These are phyloP conservation scores for Solanum virginianum DNA, from an alignment of 257 asterid genomes.

Conservation along the genomic window DNA sequence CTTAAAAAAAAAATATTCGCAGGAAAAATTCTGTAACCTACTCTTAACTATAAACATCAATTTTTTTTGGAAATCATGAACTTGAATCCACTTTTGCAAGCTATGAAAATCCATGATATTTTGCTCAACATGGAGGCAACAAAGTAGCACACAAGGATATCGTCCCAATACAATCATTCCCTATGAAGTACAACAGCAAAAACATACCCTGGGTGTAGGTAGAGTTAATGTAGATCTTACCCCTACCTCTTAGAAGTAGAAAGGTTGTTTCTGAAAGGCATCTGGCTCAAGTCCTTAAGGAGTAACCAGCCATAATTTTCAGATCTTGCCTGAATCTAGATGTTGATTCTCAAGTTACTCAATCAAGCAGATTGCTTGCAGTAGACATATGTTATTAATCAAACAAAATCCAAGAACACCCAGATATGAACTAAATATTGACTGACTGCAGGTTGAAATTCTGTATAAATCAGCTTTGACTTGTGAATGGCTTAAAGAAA, in stretches of 20 bases:
- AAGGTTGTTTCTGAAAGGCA: too few relatives aligned
- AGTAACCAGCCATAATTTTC: background rate
- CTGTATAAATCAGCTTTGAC: background rate
- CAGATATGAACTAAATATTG: background rate
- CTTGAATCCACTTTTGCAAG: background rate
- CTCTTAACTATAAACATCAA: background rate
- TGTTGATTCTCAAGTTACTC: background rate
- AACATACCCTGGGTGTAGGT: too few relatives aligned
- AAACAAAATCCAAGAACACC: background rate
- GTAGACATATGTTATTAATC: background rate
- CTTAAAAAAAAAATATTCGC: background rate
- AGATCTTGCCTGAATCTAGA: background rate
- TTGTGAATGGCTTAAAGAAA: background rate
- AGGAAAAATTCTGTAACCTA: background rate
- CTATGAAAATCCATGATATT: background rate
- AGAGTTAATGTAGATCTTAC: too few relatives aligned
- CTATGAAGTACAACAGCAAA: background rate
- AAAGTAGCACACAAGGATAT: background rate
- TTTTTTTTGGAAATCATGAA: background rate
- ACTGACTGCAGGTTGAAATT: background rate
- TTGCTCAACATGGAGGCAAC: background rate
- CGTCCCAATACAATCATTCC: background rate
- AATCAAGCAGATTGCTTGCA: background rate
- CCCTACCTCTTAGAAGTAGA: too few relatives aligned
- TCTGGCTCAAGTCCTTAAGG: background rate